phyloP scores from a whole-genome alignment of 345 rosid species.

The Brassica incana region DNA sequence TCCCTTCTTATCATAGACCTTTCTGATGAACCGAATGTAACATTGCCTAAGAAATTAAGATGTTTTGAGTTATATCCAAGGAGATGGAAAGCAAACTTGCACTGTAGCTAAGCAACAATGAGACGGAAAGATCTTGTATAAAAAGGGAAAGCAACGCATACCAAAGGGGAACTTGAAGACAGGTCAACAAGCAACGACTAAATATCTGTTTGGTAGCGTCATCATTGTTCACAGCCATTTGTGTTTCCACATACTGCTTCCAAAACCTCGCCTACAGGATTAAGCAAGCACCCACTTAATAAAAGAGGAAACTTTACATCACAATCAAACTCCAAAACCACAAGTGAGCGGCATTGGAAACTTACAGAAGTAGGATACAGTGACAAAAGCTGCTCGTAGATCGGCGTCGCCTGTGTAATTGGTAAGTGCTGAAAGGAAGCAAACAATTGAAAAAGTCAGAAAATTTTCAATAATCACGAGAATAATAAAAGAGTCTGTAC shows the following conservation, averaged over 20 bases:
- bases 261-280: slow-evolving; percentile 77
- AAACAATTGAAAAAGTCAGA: slow-evolving; percentile 11
- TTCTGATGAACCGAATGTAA: slow-evolving; percentile 90
- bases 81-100: slow-evolving; percentile 12
- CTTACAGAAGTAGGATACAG: slow-evolving; percentile 91
- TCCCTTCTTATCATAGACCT: slow-evolving; percentile 88
- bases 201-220: slow-evolving; percentile 92
- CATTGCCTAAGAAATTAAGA: slow-evolving; percentile 60
- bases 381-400: slow-evolving; percentile 80
- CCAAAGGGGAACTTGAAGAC: slow-evolving; percentile 97
- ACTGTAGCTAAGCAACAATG: neutral
- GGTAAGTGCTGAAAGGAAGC: slow-evolving; percentile 81
- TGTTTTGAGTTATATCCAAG: slow-evolving; percentile 10
- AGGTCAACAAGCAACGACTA: slow-evolving; percentile 87
- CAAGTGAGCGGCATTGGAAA: slow-evolving; percentile 10
- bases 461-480: neutral
- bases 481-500: slow-evolving; percentile 35
- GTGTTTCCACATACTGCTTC: slow-evolving; percentile 95
- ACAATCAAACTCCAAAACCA: neutral
- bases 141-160: slow-evolving; percentile 36
- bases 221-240: slow-evolving; percentile 79
- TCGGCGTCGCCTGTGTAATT: slow-evolving; percentile 68
- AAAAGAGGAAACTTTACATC: neutral
- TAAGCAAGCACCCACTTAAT: slow-evolving; percentile 5
- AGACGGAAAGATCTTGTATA: too few relatives aligned